Evolutionary conservation across 2,329 filamentous ascomycete genomes (phyloP).

Genomic region (Stagonosporopsis cucurbitacearum): DNA sequence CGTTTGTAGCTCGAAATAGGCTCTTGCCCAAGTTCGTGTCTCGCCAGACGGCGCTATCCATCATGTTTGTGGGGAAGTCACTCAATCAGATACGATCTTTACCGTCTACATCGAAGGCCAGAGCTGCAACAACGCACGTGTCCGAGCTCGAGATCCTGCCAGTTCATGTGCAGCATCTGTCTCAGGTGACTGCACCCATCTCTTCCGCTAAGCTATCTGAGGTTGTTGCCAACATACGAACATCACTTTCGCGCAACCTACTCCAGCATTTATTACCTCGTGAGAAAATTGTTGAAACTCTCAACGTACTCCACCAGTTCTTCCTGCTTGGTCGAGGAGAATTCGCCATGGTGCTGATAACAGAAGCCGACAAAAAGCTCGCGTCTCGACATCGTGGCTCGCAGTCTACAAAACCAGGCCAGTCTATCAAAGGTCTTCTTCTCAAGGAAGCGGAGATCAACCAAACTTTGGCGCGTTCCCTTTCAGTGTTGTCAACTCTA

Average conservation of each 20-base stretch:
- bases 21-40: conserved; percentile 83
- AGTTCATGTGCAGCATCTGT: conserved; percentile 72
- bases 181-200: conserved; percentile 75
- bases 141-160: conserved; percentile 67
- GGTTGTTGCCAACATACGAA: conserved; percentile 76
- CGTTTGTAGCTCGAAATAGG: conserved; percentile 45
- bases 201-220: conserved; percentile 72
- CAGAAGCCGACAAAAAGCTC: conserved; percentile 82
- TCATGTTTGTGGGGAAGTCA: conserved; percentile 89
- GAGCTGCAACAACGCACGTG: conserved; percentile 33
- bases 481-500: conserved; percentile 78
- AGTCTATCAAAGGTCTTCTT: conserved; percentile 66
- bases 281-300: conserved; percentile 74
- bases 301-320: conserved; percentile 82
- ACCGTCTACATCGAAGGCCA: conserved; percentile 38
- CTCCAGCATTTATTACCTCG: conserved; percentile 83
- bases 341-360: conserved; percentile 85
- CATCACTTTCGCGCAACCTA: conserved; percentile 82
- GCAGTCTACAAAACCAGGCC: conserved; percentile 51
- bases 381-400: conserved; percentile 68
- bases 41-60: conserved; percentile 74
- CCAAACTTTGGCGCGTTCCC: conserved; percentile 76
- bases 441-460: conserved; percentile 89
- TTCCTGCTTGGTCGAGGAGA: conserved; percentile 88
- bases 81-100: conserved; percentile 76